A percentile compares a stretch with the other conserved stretches of the same genome.
Evolutionary conservation across 2,329 filamentous ascomycete species (phyloP).

Genomic region (Aspergillus nomiae): DNA sequence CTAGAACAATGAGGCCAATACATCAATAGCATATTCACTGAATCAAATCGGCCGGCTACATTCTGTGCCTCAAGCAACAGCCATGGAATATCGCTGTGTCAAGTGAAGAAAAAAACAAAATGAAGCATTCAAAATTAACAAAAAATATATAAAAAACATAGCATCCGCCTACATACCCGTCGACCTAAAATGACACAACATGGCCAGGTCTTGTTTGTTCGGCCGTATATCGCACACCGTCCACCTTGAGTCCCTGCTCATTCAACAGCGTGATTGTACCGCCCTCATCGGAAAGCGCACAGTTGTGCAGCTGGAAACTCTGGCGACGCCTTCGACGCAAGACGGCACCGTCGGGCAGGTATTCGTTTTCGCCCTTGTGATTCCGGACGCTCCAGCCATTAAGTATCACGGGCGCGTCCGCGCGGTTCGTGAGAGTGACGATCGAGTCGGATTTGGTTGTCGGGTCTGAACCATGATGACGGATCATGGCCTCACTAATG

Average conservation of each 20-base stretch:
- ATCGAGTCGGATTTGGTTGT: background rate
- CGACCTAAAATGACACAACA: background rate
- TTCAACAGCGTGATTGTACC: slow-evolving; percentile 21
- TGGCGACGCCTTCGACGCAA: slow-evolving; percentile 10
- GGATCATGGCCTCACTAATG: slow-evolving; percentile 13
- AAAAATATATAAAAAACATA: background rate
- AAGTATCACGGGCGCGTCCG: slow-evolving; percentile 10
- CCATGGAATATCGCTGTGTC: background rate
- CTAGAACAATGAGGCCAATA: too few relatives aligned
- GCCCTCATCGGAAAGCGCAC: slow-evolving; percentile 10
- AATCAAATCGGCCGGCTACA: background rate
- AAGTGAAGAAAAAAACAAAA: too few relatives aligned
- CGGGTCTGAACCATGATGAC: background rate
- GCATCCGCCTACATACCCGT: too few relatives aligned
- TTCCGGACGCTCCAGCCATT: slow-evolving; percentile 17
- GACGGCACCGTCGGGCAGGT: slow-evolving; percentile 9
- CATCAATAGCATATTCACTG: too few relatives aligned
- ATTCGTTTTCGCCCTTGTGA: slow-evolving; percentile 13
- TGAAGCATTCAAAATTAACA: background rate
- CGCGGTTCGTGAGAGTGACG: slow-evolving; percentile 16
- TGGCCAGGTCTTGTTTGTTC: slow-evolving; percentile 1
- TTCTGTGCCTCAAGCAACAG: background rate
- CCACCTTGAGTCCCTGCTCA: slow-evolving; percentile 17
- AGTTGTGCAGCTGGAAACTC: slow-evolving; percentile 9
- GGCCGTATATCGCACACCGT: slow-evolving; percentile 18